A percentile compares a stretch with the other conserved stretches of the same genome.
phyloP scores from a whole-genome alignment of 2,329 filamentous ascomycete species.

The Xylariaceae sp. region DNA sequence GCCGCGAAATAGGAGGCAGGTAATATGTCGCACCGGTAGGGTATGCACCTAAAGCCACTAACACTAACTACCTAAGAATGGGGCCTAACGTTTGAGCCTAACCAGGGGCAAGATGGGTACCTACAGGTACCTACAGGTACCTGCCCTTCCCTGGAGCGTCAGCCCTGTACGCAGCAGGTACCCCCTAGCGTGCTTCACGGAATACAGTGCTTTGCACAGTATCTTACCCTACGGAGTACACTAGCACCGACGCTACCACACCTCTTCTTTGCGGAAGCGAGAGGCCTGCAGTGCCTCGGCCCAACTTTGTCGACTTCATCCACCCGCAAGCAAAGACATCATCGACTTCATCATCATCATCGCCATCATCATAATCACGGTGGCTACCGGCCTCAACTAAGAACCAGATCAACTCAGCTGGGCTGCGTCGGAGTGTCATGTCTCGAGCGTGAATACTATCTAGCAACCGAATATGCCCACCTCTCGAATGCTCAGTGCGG shows the following conservation, averaged over 20 bases:
- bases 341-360: background rate
- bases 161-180: background rate
- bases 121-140: background rate
- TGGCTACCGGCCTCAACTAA: background rate
- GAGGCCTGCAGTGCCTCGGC: background rate
- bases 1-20: background rate
- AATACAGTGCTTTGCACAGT: background rate
- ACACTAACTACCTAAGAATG: background rate
- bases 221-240: background rate
- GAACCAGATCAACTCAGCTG: background rate
- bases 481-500: constrained; percentile 61
- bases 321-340: background rate
- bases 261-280: background rate
- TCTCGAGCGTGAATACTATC: background rate
- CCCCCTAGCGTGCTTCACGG: background rate
- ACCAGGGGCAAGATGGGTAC: background rate
- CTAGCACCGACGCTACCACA: background rate
- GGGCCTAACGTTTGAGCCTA: background rate
- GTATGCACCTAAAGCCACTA: background rate
- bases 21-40: background rate
- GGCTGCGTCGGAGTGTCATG: constrained; percentile 5
- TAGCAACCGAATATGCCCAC: constrained; percentile 49
- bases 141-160: background rate
- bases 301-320: background rate
- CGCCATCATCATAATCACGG: background rate